Conservation (phyloP, 257 asterid genomes). For the Solanum gandarillasii region DNA sequence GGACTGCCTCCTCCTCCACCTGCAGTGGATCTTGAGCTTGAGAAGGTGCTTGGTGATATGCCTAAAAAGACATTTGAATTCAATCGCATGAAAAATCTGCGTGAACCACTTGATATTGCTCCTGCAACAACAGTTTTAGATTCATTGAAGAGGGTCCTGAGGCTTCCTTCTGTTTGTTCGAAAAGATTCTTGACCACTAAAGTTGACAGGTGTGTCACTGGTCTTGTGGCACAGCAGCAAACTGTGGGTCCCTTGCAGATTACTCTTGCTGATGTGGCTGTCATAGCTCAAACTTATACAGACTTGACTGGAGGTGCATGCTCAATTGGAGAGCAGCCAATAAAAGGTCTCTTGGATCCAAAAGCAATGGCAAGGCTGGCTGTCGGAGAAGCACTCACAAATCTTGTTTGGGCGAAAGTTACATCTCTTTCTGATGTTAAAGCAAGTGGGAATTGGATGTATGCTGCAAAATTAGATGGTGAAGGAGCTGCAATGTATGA, state of each 20-base stretch:
- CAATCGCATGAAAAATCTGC: slow-evolving; percentile 29
- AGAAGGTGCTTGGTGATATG: slow-evolving; percentile 97
- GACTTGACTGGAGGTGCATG: slow-evolving; percentile 90
- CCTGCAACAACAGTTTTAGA: slow-evolving; percentile 62
- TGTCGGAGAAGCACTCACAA: slow-evolving; percentile 87
- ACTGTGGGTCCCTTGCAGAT: slow-evolving; percentile 95
- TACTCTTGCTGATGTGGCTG: slow-evolving; percentile 87
- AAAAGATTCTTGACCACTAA: slow-evolving; percentile 89
- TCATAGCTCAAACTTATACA: slow-evolving; percentile 70
- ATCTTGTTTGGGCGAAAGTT: slow-evolving; percentile 85
- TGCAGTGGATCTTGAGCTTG: slow-evolving; percentile 94
- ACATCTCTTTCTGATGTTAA: slow-evolving; percentile 39
- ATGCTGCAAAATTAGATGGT: slow-evolving; percentile 94
- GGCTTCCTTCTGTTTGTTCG: slow-evolving; percentile 87
- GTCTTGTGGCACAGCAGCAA: slow-evolving; percentile 97
- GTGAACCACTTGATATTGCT: slow-evolving; percentile 79
- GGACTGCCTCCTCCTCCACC: slow-evolving; percentile 84
- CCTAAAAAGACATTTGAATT: slow-evolving; percentile 88
- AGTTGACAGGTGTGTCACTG: slow-evolving; percentile 94
- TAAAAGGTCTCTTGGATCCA: slow-evolving; percentile 83
- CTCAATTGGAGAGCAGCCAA: slow-evolving; percentile 87
- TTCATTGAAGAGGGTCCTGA: slow-evolving; percentile 61
- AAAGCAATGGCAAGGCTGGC: slow-evolving; percentile 72
- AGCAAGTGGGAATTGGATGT: slow-evolving; percentile 98
- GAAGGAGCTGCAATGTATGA: slow-evolving; percentile 98